Evolutionary conservation across 176 grass and related monocot species (phyloP).

Genomic region (Aegilops bicornis): DNA sequence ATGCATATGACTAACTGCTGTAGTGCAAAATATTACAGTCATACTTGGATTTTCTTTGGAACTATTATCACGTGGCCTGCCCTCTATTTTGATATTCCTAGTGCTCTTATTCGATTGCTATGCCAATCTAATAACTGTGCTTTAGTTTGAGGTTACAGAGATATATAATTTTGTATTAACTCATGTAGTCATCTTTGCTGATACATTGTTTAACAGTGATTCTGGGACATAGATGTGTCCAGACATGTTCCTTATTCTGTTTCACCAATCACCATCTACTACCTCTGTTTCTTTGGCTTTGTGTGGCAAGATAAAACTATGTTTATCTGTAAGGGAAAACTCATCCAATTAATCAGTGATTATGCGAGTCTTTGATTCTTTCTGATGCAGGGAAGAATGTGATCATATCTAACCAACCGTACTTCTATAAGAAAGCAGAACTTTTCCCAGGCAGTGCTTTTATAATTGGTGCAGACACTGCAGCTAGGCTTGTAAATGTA

Average conservation of each 20-base stretch:
- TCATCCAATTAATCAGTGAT: conserved; percentile 16
- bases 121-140: background rate
- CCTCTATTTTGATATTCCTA: background rate
- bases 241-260: conserved; percentile 9
- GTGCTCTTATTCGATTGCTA: background rate
- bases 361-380: conserved; percentile 31
- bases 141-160: conserved; percentile 2
- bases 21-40: background rate
- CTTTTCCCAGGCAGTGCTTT: conserved; percentile 85
- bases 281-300: background rate
- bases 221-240: background rate
- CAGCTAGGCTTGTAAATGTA: conserved; percentile 92
- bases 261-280: background rate
- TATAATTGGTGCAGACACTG: conserved; percentile 91
- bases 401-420: conserved; percentile 91
- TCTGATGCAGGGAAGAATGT: conserved; percentile 81
- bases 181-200: background rate
- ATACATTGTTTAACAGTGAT: background rate
- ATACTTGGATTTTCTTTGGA: background rate
- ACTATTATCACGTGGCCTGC: background rate
- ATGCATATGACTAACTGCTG: conserved; percentile 29
- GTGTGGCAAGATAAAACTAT: background rate
- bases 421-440: conserved; percentile 97
- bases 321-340: background rate
- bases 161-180: background rate